Conservation (phyloP, 2,329 filamentous ascomycete species). For the Verticillium albo-atrum region DNA sequence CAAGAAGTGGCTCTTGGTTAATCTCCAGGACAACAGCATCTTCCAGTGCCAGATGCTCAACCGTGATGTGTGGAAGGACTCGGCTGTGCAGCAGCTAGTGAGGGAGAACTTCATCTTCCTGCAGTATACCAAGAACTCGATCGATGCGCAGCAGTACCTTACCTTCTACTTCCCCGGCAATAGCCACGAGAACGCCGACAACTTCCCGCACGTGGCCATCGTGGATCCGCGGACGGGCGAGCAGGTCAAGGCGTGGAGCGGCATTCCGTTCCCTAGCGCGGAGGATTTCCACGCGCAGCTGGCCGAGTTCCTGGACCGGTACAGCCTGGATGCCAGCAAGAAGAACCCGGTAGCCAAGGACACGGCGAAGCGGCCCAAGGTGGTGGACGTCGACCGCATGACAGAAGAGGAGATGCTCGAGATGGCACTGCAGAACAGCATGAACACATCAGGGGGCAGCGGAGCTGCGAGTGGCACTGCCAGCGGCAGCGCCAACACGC, state of each 20-base stretch:
- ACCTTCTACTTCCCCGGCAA: conserved; percentile 80
- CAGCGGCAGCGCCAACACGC: conserved; percentile 27
- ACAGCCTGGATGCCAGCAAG: conserved; percentile 80
- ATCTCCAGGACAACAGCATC: conserved; percentile 87
- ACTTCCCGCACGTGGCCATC: conserved; percentile 94
- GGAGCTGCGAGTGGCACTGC: conserved; percentile 13
- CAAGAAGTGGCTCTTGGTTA: conserved; percentile 93
- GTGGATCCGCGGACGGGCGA: conserved; percentile 94
- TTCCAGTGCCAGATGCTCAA: conserved; percentile 95
- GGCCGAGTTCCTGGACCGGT: conserved; percentile 94
- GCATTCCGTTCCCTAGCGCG: conserved; percentile 69
- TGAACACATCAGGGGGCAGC: conserved; percentile 46
- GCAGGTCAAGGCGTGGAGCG: conserved; percentile 95
- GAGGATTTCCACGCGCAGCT: conserved; percentile 86
- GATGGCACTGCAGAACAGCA: conserved; percentile 85
- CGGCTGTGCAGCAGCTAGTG: conserved; percentile 71
- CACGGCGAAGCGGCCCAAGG: conserved; percentile 64
- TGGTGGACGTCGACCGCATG: conserved; percentile 78
- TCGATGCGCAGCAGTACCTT: conserved; percentile 72
- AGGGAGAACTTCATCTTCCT: conserved; percentile 93
- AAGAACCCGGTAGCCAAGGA: conserved; percentile 88
- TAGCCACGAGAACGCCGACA: conserved; percentile 73
- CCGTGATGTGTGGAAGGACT: conserved; percentile 92
- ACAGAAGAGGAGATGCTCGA: conserved; percentile 97
- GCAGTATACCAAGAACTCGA: conserved; percentile 86